These are phyloP conservation scores for Urostyla sp. DNA, from an alignment of 73 alveolate genomes.

Conservation along the genomic window DNA sequence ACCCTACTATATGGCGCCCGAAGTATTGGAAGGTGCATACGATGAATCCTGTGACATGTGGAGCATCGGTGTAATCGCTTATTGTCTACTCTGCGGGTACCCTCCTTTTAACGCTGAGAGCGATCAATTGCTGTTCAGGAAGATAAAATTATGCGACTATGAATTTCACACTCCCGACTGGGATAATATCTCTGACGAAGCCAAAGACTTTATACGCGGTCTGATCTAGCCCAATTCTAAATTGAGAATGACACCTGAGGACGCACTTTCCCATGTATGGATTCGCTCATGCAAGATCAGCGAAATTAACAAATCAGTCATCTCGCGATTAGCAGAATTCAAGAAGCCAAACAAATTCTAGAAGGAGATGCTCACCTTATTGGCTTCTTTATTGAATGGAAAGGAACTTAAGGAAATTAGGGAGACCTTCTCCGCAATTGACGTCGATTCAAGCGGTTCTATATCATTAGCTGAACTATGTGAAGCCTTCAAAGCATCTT, in stretches of 20 bases:
- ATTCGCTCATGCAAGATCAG: neutral
- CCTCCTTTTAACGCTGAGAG: conserved; percentile 46
- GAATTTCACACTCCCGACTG: conserved; percentile 34
- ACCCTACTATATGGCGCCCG: conserved; percentile 49
- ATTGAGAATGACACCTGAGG: conserved; percentile 24
- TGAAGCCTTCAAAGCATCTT: conserved; percentile 39
- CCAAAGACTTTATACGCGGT: neutral
- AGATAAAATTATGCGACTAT: conserved; percentile 19
- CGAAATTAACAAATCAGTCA: neutral
- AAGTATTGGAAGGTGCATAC: conserved; percentile 30
- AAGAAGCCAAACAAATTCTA: conserved; percentile 21
- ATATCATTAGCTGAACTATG: conserved; percentile 40
- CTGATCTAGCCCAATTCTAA: conserved; percentile 5
- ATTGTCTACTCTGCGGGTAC: conserved; percentile 36
- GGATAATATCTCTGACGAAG: conserved; percentile 8
- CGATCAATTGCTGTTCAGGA: conserved; percentile 9
- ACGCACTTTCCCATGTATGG: conserved; percentile 19
- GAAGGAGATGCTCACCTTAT: neutral
- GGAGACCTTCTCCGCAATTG: conserved; percentile 67
- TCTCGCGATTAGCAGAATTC: conserved; percentile 11
- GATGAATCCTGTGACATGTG: conserved; percentile 48
- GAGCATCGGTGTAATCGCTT: conserved; percentile 33
- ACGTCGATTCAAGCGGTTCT: conserved; percentile 52
- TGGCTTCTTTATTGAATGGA: conserved; percentile 4
- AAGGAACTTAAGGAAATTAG: conserved; percentile 53